phyloP scores from a whole-genome alignment of 1,284 basidiomycete species.

The Papiliotrema fonsecae region DNA sequence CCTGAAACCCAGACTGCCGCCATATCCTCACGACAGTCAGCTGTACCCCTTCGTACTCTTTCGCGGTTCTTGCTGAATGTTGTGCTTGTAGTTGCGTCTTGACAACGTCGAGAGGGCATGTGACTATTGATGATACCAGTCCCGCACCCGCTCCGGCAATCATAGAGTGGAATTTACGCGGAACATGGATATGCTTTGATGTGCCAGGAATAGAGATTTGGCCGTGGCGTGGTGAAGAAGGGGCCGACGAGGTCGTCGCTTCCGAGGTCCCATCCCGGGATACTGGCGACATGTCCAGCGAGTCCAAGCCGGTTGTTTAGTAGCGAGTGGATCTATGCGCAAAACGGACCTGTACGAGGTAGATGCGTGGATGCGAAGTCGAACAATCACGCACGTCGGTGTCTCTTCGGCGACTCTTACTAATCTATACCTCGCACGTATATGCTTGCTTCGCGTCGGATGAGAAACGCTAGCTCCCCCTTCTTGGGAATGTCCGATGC shows the following conservation, averaged over 20 bases:
- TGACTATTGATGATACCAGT: conserved; percentile 85
- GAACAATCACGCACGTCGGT: too few relatives aligned
- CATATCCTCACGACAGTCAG: conserved; percentile 69
- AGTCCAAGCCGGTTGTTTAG: neutral
- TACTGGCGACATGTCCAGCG: conserved; percentile 19
- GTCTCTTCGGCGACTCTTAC: too few relatives aligned
- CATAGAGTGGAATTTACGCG: conserved; percentile 46
- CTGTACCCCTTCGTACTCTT: conserved; percentile 71
- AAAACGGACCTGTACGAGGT: too few relatives aligned
- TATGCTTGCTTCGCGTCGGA: too few relatives aligned
- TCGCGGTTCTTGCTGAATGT: conserved; percentile 59
- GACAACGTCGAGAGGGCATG: conserved; percentile 94
- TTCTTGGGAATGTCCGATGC: too few relatives aligned
- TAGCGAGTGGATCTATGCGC: neutral
- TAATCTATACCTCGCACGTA: too few relatives aligned
- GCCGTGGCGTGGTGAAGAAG: neutral
- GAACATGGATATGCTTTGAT: conserved; percentile 18
- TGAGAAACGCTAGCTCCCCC: too few relatives aligned
- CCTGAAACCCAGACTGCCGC: conserved; percentile 69
- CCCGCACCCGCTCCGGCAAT: conserved; percentile 60
- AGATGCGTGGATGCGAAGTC: too few relatives aligned
- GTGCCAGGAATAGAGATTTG: conserved; percentile 3
- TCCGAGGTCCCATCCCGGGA: conserved; percentile 31
- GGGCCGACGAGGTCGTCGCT: conserved; percentile 19
- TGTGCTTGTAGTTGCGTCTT: conserved; percentile 97